Evolutionary conservation across 257 asterid genomes (phyloP).

Genomic region (Hygrophila difformis): DNA sequence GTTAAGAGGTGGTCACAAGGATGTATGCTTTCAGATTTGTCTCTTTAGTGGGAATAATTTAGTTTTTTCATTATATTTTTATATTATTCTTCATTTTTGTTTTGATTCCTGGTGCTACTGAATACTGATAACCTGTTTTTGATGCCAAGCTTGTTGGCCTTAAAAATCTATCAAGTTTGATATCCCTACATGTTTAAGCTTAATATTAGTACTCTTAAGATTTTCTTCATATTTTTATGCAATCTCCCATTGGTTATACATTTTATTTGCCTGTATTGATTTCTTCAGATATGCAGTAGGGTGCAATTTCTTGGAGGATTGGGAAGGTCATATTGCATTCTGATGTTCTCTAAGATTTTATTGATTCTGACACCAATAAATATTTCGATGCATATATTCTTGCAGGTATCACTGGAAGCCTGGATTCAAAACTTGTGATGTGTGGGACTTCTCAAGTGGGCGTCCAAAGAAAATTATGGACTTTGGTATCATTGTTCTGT

Average conservation of each 20-base stretch:
- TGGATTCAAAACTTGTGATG: constrained; percentile 78
- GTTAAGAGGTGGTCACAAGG: constrained; percentile 80
- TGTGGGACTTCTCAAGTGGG: constrained; percentile 98
- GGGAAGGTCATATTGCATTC: constrained; percentile 65
- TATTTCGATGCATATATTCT: constrained; percentile 7
- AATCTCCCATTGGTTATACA: too few relatives aligned
- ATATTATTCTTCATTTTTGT: constrained; percentile 19
- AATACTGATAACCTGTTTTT: too few relatives aligned
- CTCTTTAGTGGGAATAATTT: constrained; percentile 9
- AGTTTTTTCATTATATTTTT: constrained; percentile 1
- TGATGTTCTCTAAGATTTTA: too few relatives aligned
- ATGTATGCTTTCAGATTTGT: constrained; percentile 41
- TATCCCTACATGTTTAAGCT: not conserved
- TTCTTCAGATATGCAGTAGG: constrained; percentile 77
- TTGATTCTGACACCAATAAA: too few relatives aligned
- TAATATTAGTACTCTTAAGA: constrained; percentile 1
- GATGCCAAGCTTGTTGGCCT: constrained; percentile 26
- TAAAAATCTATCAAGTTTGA: constrained; percentile 22
- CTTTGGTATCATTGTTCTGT: constrained; percentile 50
- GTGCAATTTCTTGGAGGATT: constrained; percentile 88
- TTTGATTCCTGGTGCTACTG: constrained; percentile 14
- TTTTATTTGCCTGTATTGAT: too few relatives aligned
- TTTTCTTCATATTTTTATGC: too few relatives aligned
- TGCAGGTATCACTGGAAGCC: constrained; percentile 90
- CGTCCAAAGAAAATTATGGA: constrained; percentile 57